A percentile compares a stretch with the other conserved stretches of the same genome.
Conservation (phyloP, 2,329 filamentous ascomycete species). For the Epichloe gansuensis region DNA sequence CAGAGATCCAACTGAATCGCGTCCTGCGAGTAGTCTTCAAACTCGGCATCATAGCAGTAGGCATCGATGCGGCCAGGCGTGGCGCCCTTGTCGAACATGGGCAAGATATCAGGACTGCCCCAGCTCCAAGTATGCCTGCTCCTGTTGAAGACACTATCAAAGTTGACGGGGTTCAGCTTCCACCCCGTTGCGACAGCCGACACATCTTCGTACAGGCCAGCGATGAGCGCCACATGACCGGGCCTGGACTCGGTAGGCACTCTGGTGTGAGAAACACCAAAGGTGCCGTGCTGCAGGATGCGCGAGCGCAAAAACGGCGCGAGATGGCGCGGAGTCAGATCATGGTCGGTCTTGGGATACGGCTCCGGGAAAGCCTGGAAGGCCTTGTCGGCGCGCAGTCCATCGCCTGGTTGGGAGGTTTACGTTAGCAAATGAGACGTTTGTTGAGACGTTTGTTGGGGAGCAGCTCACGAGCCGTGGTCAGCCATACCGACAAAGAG, state of each 20-base stretch:
- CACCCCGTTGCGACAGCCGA: conserved; percentile 94
- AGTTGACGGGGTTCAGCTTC: conserved; percentile 97
- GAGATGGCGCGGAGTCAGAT: conserved; percentile 64
- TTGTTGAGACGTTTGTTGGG: neutral
- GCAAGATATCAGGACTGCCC: conserved; percentile 94
- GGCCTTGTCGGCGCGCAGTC: conserved; percentile 91
- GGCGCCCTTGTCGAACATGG: conserved; percentile 95
- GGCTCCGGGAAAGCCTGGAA: conserved; percentile 90
- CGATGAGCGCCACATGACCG: conserved; percentile 92
- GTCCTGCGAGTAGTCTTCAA: conserved; percentile 81
- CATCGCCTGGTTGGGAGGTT: conserved; percentile 50
- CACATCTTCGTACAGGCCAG: conserved; percentile 93
- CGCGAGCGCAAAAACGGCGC: conserved; percentile 85
- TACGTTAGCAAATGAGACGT: too few relatives aligned
- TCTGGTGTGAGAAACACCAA: conserved; percentile 92
- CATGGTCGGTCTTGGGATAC: conserved; percentile 52
- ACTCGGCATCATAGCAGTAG: conserved; percentile 71
- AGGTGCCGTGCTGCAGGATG: conserved; percentile 81
- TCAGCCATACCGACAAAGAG: conserved; percentile 54
- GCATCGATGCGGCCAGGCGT: conserved; percentile 77
- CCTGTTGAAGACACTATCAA: conserved; percentile 96
- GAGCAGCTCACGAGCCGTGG: neutral
- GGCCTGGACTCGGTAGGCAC: conserved; percentile 94
- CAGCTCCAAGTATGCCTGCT: conserved; percentile 98
- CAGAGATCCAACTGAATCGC: conserved; percentile 75